These are phyloP conservation scores for Chaetomiaceae sp. DNA, from an alignment of 2,329 filamentous ascomycete genomes.

Conservation along the genomic window DNA sequence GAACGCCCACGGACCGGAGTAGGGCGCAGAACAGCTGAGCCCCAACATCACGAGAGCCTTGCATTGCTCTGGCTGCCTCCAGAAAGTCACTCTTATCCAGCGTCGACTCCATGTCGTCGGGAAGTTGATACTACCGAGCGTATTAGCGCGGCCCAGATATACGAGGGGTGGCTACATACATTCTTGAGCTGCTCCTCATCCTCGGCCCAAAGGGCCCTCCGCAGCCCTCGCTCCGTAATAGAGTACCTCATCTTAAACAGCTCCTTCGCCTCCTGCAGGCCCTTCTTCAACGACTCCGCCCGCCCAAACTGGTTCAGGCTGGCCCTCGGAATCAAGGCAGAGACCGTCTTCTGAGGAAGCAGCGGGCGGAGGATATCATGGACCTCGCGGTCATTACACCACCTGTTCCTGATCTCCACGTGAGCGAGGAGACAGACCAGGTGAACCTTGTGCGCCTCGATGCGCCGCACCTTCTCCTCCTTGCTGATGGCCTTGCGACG, in stretches of 20 bases:
- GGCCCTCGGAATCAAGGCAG: slow-evolving; percentile 64
- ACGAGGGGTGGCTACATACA: slow-evolving; percentile 37
- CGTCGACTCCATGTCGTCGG: slow-evolving; percentile 61
- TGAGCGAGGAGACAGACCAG: slow-evolving; percentile 78
- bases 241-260: slow-evolving; percentile 67
- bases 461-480: slow-evolving; percentile 52
- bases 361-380: slow-evolving; percentile 63
- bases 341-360: slow-evolving; percentile 60
- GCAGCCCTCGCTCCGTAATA: slow-evolving; percentile 66
- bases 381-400: slow-evolving; percentile 75
- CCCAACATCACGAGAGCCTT: slow-evolving; percentile 84
- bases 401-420: slow-evolving; percentile 71
- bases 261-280: slow-evolving; percentile 64
- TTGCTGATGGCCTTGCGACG: slow-evolving; percentile 51
- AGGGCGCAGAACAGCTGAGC: slow-evolving; percentile 88
- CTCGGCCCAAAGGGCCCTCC: slow-evolving; percentile 71
- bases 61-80: slow-evolving; percentile 60
- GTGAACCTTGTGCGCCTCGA: slow-evolving; percentile 83
- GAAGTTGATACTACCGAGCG: slow-evolving; percentile 47
- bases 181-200: slow-evolving; percentile 55
- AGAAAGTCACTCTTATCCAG: slow-evolving; percentile 70
- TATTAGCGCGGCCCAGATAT: slow-evolving; percentile 25
- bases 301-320: slow-evolving; percentile 68
- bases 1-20: slow-evolving; percentile 75
- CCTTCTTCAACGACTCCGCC: slow-evolving; percentile 72